A percentile compares a stretch with the other conserved stretches of the same genome.
These are phyloP conservation scores for Pythium aphanidermatum DNA, from an alignment of 352 stramenopile genomes.

Conservation along the genomic window DNA sequence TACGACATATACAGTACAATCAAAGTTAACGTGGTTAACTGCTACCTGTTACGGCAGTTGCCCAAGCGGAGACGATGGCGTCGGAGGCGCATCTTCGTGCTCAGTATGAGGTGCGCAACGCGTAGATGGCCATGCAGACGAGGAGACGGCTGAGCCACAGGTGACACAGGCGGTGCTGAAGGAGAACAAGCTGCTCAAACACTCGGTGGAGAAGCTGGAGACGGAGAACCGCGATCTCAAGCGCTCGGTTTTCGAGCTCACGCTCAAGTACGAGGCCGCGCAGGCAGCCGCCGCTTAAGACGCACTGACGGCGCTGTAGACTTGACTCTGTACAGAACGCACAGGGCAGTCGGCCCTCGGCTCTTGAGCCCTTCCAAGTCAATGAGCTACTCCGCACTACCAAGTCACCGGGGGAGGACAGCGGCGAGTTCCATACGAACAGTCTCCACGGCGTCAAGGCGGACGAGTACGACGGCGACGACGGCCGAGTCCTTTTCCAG, in stretches of 20 bases:
- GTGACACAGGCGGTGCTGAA: conserved; percentile 52
- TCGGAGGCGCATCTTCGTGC: conserved; percentile 75
- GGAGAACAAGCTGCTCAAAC: conserved; percentile 83
- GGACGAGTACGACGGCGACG: conserved; percentile 58
- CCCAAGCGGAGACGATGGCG: conserved; percentile 53
- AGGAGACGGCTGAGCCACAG: neutral
- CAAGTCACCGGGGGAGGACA: conserved; percentile 29
- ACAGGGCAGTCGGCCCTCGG: conserved; percentile 10
- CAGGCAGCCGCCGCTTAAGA: neutral
- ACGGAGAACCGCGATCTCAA: conserved; percentile 88
- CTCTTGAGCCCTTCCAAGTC: conserved; percentile 62
- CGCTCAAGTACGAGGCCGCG: conserved; percentile 64
- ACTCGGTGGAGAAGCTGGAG: conserved; percentile 78
- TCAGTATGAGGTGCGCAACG: conserved; percentile 65
- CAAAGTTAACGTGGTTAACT: neutral
- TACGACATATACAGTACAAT: no score
- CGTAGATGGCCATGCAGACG: neutral
- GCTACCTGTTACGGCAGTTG: neutral
- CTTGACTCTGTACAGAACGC: conserved; percentile 59
- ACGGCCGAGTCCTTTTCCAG: conserved; percentile 65
- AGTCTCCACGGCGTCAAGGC: conserved; percentile 39
- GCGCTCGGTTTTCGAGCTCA: conserved; percentile 87
- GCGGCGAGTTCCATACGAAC: conserved; percentile 27
- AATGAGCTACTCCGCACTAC: conserved; percentile 51
- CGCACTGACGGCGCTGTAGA: conserved; percentile 27